Conservation (phyloP, 176 grass and related monocot species). For the Rhipidocladum racemiflorum region DNA sequence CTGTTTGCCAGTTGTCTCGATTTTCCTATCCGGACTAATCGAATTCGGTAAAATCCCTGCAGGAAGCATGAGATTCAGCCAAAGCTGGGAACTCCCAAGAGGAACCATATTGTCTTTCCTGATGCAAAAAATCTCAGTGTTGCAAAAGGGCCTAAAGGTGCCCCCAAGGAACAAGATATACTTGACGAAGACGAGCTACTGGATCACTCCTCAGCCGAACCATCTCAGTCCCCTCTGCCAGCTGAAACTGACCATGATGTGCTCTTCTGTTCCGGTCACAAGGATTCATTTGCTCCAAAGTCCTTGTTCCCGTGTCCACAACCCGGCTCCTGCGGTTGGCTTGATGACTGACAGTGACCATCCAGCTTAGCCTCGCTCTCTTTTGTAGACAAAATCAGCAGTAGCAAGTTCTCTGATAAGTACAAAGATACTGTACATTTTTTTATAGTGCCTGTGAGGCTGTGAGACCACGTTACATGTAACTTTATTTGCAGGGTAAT, state of each 20-base stretch:
- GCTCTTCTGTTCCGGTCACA: neutral
- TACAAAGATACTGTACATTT: neutral
- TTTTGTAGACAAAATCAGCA: neutral
- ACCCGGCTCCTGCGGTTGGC: constrained; percentile 45
- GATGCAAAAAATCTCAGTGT: neutral
- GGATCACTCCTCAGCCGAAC: neutral
- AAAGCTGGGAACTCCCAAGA: constrained; percentile 42
- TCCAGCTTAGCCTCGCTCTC: neutral
- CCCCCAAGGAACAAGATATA: neutral
- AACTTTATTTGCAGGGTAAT: neutral
- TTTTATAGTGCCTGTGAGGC: neutral
- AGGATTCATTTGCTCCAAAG: constrained; percentile 39
- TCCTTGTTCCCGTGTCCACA: constrained; percentile 29
- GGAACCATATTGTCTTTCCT: constrained; percentile 69
- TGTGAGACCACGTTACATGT: neutral
- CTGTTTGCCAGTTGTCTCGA: neutral
- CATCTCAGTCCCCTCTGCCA: neutral
- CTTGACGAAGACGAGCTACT: neutral
- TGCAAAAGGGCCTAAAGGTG: neutral
- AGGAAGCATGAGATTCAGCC: constrained; percentile 64
- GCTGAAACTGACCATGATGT: neutral
- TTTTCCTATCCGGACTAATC: neutral
- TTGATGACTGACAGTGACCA: constrained; percentile 33
- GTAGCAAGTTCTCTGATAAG: neutral
- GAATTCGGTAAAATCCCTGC: constrained; percentile 25